These are phyloP conservation scores for Salinomyces thailandicus DNA, from an alignment of 2,329 filamentous ascomycete genomes.

Conservation along the genomic window DNA sequence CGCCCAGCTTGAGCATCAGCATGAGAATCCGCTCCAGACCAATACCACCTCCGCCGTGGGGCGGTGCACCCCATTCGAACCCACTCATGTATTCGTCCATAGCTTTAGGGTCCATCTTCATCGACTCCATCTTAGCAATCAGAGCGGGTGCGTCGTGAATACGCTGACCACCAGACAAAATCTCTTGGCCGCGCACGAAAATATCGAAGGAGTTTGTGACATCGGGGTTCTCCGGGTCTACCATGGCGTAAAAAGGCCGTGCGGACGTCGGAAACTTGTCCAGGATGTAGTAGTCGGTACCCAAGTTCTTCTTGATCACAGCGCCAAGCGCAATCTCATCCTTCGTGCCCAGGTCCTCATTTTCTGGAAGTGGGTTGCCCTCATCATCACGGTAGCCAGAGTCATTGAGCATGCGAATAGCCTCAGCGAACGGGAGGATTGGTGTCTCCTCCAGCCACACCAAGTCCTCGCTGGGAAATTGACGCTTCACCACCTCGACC, in stretches of 20 bases:
- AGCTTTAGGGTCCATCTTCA: constrained; percentile 64
- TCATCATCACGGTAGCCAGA: constrained; percentile 69
- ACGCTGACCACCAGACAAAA: constrained; percentile 84
- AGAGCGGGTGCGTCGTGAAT: constrained; percentile 71
- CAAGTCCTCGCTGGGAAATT: constrained; percentile 78
- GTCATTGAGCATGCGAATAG: constrained; percentile 67
- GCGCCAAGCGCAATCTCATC: constrained; percentile 80
- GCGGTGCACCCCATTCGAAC: constrained; percentile 80
- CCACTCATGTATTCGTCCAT: constrained; percentile 87
- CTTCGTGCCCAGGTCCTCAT: constrained; percentile 73
- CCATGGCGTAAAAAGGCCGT: constrained; percentile 86
- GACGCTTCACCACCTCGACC: constrained; percentile 66
- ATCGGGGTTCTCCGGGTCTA: constrained; percentile 58
- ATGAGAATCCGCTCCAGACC: constrained; percentile 83
- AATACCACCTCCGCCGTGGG: constrained; percentile 82
- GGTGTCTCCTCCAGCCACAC: constrained; percentile 80
- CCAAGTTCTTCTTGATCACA: constrained; percentile 74
- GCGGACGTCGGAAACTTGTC: constrained; percentile 84
- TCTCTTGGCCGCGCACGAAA: constrained; percentile 86
- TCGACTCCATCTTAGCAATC: constrained; percentile 63
- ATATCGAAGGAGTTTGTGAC: constrained; percentile 93
- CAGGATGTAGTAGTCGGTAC: constrained; percentile 85
- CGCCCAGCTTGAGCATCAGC: constrained; percentile 73
- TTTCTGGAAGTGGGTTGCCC: constrained; percentile 56
- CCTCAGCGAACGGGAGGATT: constrained; percentile 68